phyloP scores from a whole-genome alignment of 257 asterid genomes.

The Solanum lycopersicoides region DNA sequence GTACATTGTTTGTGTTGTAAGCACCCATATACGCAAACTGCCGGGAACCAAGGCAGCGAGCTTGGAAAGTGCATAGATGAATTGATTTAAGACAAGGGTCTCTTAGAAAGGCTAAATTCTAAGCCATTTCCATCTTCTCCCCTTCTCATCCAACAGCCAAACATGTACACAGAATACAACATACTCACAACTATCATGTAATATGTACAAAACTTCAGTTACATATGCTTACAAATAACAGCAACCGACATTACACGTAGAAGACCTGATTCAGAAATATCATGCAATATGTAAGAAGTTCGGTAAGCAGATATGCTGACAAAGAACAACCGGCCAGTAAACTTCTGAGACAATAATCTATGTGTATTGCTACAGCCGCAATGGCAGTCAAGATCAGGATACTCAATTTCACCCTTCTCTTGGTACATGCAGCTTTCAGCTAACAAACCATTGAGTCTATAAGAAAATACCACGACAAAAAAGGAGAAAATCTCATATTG shows the following conservation, averaged over 20 bases:
- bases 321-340: slow-evolving; percentile 6
- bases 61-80: slow-evolving; percentile 7
- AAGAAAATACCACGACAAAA: background rate
- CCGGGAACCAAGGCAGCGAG: background rate
- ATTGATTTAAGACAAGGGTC: slow-evolving; percentile 16
- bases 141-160: background rate
- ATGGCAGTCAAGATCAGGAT: too few species aligned
- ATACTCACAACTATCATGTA: background rate
- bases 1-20: background rate
- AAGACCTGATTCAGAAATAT: background rate
- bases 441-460: background rate
- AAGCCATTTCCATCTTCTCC: background rate
- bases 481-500: background rate
- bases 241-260: background rate
- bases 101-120: background rate
- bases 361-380: too few species aligned
- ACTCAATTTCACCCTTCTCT: too few species aligned
- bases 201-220: background rate
- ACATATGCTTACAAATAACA: background rate
- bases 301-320: slow-evolving; percentile 9
- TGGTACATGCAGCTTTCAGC: background rate
- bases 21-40: slow-evolving; percentile 6
- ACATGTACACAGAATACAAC: background rate
- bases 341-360: background rate
- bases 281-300: background rate